Evolutionary conservation across 2,329 filamentous ascomycete species (phyloP), one percentile per base, ranked within the genome.

Genomic region (Exophiala bonariae): DNA sequence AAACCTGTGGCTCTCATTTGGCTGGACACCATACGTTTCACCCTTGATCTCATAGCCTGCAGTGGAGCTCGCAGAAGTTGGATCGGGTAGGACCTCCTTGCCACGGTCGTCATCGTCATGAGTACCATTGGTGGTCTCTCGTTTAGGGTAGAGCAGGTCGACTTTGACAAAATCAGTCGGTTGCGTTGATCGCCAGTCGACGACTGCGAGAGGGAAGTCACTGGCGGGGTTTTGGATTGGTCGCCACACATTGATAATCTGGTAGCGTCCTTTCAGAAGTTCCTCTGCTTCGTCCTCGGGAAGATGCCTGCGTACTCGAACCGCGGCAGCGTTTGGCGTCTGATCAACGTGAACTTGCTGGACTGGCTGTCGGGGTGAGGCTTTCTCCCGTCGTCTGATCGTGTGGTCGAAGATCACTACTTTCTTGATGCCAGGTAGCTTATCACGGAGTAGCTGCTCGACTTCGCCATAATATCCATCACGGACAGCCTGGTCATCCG

Each of bases 331-430:
- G 0, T 60, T 65, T 0, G 83, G 79, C 0, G 85, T 87, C 66
- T 88, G 85, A 60, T 89, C 85, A 11, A 88, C 82, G 52, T 88
- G 85, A 0, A 87, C 82, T 56, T 81, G 79, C 62, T 85, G 80
- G 0, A 88, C 83, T 0, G 85, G 85, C 53, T 80, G 78, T 4
- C 85, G 75, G 0, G 81, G 74, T 0, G 81, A 71, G 1, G 69
- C 63, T n/a, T 78, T 76, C 2, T 71, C 65, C 16, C 77, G 69
- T 5, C 78, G 70, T 2, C 85, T 77, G 56, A 88, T 83, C 0
- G 85, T 87, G 63, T 88, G 85, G 64, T 88, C 85, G 61, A 88
- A 88, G 49, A 87, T 83, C 49, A 82, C 75, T 9, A 88, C 75
- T 50, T 81, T 81, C 44, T 77, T 78, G 42, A 83, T 69, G 0